Evolutionary conservation across 768 basidiomycete genomes (phyloP).

Genomic region (Dentipellis sp.): DNA sequence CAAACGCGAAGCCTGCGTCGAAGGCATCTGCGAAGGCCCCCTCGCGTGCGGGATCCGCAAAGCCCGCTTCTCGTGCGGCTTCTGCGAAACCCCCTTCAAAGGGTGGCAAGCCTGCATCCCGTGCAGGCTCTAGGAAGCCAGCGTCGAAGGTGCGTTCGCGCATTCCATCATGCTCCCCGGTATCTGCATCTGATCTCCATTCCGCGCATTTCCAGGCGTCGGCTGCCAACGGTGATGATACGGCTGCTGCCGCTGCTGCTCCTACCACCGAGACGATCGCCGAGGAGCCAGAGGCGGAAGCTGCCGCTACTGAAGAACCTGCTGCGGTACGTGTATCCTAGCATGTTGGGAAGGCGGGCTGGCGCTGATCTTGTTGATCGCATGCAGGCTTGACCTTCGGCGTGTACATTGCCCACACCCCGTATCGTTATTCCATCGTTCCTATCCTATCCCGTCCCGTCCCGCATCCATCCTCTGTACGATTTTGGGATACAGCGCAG

Average conservation of each 20-base stretch:
- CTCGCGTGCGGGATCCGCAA: conserved; percentile 7
- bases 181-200: too few relatives aligned
- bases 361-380: not conserved
- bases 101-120: conserved; percentile 18
- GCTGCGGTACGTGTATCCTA: not conserved
- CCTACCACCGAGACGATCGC: conserved; percentile 7
- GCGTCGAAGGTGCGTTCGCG: conserved; percentile 21
- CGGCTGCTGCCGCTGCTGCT: conserved; percentile 2
- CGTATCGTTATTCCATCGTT: not conserved
- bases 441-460: too few relatives aligned
- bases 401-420: not conserved
- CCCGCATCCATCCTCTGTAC: not conserved
- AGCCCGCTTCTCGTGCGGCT: conserved; percentile 12
- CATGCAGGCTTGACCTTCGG: not conserved
- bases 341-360: not conserved
- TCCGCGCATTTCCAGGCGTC: conserved; percentile 4
- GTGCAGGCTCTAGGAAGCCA: conserved; percentile 22
- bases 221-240: conserved; percentile 8
- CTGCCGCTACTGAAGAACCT: conserved; percentile 2
- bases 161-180: conserved; percentile 3
- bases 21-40: conserved; percentile 29
- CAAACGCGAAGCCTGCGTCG: conserved; percentile 25
- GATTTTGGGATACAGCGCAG: not conserved
- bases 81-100: conserved; percentile 25
- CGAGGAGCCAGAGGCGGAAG: conserved; percentile 15